Evolutionary conservation across 768 basidiomycete genomes (phyloP).

Genomic region (Favolaschia claudopus): DNA sequence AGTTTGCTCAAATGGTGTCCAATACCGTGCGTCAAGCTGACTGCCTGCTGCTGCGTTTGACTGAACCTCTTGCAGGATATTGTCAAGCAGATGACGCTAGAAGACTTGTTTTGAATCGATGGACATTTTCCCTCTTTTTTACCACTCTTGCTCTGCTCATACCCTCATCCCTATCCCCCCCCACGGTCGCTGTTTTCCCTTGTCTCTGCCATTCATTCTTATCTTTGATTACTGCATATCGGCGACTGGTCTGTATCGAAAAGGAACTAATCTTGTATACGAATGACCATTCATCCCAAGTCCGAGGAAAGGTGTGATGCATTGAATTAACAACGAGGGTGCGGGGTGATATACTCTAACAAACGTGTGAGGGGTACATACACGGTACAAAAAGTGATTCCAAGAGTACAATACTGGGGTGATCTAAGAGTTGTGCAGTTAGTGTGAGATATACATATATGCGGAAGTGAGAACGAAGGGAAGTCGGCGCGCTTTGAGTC

Average conservation of each 20-base stretch:
- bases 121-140: conserved; percentile 18
- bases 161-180: conserved; percentile 24
- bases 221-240: conserved; percentile 18
- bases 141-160: conserved; percentile 12
- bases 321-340: conserved; percentile 4
- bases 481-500: too few species aligned
- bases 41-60: not conserved
- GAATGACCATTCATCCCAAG: not conserved
- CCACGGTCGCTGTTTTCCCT: conserved; percentile 11
- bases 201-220: conserved; percentile 3
- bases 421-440: conserved; percentile 8
- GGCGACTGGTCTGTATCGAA: conserved; percentile 24
- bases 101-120: conserved; percentile 89
- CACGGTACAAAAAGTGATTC: too few species aligned
- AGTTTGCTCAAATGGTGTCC: conserved; percentile 96
- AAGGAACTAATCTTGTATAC: conserved; percentile 24
- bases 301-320: not conserved
- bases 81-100: conserved; percentile 98
- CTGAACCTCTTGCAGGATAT: conserved; percentile 72
- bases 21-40: conserved; percentile 74
- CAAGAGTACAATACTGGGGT: conserved; percentile 7
- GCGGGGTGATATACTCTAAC: conserved; percentile 2
- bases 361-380: conserved; percentile 4
- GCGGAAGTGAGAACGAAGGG: not conserved
- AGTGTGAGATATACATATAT: conserved; percentile 12